Evolutionary conservation across 2,329 filamentous ascomycete genomes (phyloP), one percentile per base, ranked within the genome.

Genomic region (Aurifilum marmelostoma): DNA sequence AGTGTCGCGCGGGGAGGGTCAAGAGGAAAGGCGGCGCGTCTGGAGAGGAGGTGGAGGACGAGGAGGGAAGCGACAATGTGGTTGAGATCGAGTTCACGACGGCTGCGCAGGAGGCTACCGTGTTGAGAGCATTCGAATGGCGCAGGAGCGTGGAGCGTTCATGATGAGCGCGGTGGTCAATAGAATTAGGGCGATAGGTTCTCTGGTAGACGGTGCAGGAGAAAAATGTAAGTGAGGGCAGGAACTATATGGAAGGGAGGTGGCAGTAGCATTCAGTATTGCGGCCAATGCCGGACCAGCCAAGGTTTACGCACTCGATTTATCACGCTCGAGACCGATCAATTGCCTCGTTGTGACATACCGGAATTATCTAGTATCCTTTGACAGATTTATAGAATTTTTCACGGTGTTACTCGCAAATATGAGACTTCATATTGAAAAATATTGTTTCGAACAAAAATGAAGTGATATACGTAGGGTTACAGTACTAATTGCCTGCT

Each of bases 51-150:
- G 50, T 2, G 34, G 34, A 34, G 34, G 34, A 8, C 4, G 34
- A 34, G 34, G 34, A 34, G 34, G 34, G 34, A 34, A 34, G 34
- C 4, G 59, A 43, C 7, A 21, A 18, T 65, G 63, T 47, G 69
- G 65, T 34, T 37, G 68, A 71, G 16, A 16, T 77, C 34, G 62
- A 65, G 37, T 75, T 76, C 37, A 77, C 76, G 1, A 74, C 72
- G 3, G 60, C 56, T 56, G 68, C 67, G 11, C 75, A 77, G 63
- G 70, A 69, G 63, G 58, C 39, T 24, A 64, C 64, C 1, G 71
- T 77, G 5, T 11, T 74, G 60, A 64, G 61, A 29, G 76, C 72
- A 2, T 77, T 76, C 34, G 56, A 21, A 37, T 47, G 14, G 43
- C 32, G 16, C 14, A 69, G 54, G 41, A 9, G 39, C 41, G 41